Base-by-base conservation (phyloP, 164 flowering plant species). In the Kalanchoe fedtschenkoi region DNA sequence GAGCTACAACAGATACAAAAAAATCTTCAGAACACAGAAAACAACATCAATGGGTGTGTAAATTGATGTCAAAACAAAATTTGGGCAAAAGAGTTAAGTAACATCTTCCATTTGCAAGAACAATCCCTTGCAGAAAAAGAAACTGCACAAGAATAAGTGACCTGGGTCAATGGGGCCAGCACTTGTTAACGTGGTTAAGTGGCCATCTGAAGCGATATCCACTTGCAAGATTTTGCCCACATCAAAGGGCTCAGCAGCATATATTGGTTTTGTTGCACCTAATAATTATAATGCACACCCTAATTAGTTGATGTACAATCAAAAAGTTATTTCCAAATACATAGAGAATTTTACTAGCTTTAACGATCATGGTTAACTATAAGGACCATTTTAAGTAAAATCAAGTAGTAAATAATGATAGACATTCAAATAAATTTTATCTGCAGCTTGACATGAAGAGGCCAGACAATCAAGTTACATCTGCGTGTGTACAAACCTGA, bases 241-340 rank as follows among this genome's bases (percentile, higher is more conserved):
- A 74, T 95, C 99, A 72, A 77, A 84, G 37, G 99, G 97, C 76
- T 91, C 99, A 14, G 95, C 96, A 61, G 99, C 97, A 79, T 95
- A 95, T 56, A 82, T 74, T 67, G 78, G 53, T 76, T 91, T 95
- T 6, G 81, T 91, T 46, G 99, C 99, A 58, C 99, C 99, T 95
- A 77, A 61, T 34, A n/a, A n/a, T n/a, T n/a, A 61, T 53, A 14
- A 58, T 33, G 61, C 1, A 33, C 28, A 47, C 28, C 54, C 21
- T 21, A 22, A 47, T 22, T 6, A n/a, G 57, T 55, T 1, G 46
- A 39, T 67, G 41, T 34, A 19, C 19, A 22, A 28, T 38, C 28
- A 53, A 43, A 34, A 29, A 15, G 24, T 32, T 34, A 61, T 38
- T 17, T n/a, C 35, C 32, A 57, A 13, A 29, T 6, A 6, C 11